Evolutionary conservation across 163 green algal species (phyloP).

Genomic region (Scenedesmus sp.): DNA sequence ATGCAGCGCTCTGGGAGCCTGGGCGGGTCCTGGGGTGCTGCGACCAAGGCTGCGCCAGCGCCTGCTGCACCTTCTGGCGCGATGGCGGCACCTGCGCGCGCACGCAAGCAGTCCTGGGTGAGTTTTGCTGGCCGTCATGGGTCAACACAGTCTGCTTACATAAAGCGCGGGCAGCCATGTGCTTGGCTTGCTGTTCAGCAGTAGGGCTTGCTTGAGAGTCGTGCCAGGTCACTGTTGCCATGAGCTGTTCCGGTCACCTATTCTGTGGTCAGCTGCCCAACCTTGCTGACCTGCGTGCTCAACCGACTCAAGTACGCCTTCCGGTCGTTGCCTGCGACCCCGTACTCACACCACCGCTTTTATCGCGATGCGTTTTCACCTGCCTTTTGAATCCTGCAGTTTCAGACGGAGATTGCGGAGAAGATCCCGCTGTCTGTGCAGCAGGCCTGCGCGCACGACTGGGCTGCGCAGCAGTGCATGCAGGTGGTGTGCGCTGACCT

Average conservation of each 20-base stretch:
- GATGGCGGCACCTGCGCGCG: slow-evolving; percentile 12
- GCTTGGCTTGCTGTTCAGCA: neutral
- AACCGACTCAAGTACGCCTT: too few species aligned
- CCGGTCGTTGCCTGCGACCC: too few species aligned
- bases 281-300: too few species aligned
- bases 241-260: neutral
- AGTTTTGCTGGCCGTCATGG: neutral
- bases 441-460: slow-evolving; percentile 39
- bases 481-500: slow-evolving; percentile 45
- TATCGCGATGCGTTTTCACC: neutral
- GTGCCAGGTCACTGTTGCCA: neutral
- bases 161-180: neutral
- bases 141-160: neutral
- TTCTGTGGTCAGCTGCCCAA: too few species aligned
- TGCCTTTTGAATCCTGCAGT: slow-evolving; percentile 15
- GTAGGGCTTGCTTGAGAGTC: too few species aligned
- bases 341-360: too few species aligned
- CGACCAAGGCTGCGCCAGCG: neutral
- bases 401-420: slow-evolving; percentile 51
- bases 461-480: slow-evolving; percentile 33
- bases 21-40: neutral
- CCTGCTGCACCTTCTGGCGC: neutral
- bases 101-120: slow-evolving; percentile 48
- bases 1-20: slow-evolving; percentile 3
- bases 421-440: slow-evolving; percentile 49